These are phyloP conservation scores for Karstenula rhodostoma DNA, from an alignment of 2,329 filamentous ascomycete genomes.

Conservation along the genomic window DNA sequence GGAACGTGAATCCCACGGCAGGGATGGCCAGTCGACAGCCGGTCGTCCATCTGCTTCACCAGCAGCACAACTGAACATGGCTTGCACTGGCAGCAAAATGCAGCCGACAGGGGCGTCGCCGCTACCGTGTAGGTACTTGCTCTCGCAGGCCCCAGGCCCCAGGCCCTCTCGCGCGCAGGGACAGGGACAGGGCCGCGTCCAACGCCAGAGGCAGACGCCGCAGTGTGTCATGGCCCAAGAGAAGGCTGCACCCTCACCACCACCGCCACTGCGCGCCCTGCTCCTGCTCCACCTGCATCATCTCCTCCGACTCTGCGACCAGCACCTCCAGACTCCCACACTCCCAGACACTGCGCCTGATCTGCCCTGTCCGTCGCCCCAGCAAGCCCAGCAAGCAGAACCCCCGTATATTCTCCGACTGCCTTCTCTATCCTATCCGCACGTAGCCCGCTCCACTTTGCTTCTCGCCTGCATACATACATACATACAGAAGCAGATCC, in stretches of 20 bases:
- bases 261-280: slow-evolving; percentile 21
- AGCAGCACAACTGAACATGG: no score
- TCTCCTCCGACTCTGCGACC: no score
- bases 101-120: slow-evolving; percentile 38
- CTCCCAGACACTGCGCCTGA: slow-evolving; percentile 13
- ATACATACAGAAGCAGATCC: slow-evolving; percentile 30
- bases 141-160: no score
- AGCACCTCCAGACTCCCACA: no score
- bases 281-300: not conserved
- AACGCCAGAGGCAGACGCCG: slow-evolving; percentile 32
- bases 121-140: no score
- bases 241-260: slow-evolving; percentile 28
- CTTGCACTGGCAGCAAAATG: not conserved
- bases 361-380: slow-evolving; percentile 8
- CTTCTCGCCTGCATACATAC: slow-evolving; percentile 28
- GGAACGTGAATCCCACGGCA: slow-evolving; percentile 39
- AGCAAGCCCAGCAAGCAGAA: no score
- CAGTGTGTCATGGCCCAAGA: slow-evolving; percentile 39
- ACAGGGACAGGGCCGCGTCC: slow-evolving; percentile 33
- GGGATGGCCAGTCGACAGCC: slow-evolving; percentile 33
- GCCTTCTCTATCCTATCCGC: slow-evolving; percentile 18
- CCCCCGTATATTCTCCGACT: slow-evolving; percentile 36
- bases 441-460: slow-evolving; percentile 27
- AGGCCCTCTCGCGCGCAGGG: slow-evolving; percentile 34
- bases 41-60: slow-evolving; percentile 48